Base-by-base conservation (phyloP, 1,139 yeast genomes). In the Scheffersomyces quercinus region DNA sequence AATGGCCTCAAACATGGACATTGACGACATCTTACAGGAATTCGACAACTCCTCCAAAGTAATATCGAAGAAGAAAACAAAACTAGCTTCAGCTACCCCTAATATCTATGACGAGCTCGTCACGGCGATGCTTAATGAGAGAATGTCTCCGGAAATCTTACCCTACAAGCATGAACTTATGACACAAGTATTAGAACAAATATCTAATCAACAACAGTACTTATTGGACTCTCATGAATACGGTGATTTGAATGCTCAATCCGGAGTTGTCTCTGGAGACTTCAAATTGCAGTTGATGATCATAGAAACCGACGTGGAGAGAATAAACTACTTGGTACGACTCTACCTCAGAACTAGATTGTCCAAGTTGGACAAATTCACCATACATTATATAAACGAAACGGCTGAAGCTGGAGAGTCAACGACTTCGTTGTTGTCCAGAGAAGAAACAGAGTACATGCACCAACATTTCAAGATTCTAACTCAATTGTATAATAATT, bases 241-340 rank as follows among this genome's bases (percentile, higher is more conserved):
- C 47, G 79, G 78, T 3, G 78, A 73, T 47, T 54, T 65, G 38
- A 72, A 73, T 45, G 66, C 67, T 2, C 68, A 64, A 13, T 53
- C 69, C 2, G 77, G 77, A 1, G 59, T 73, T 2, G 60, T 73
- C 8, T 59, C 67, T n/a, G 70, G 74, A 36, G 93, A 87, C 54
- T 85, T 85, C 61, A 91, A 91, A 60, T 68, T 93, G 44, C 85
- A 86, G 47, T 70, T 91, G 36, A 81, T 93, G 73, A 79, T 95
- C 14, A 83, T 91, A 49, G 99, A 93, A 60, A 86, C 96, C 3
- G 99, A 93, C 56, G 75, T 93, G 26, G 99, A 93, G 57, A 70
- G 99, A 45, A 79, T 89, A 39, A 89, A 86, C 55, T 93, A 85
- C 59, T 67, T 93, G 36, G 73, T 91, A 14, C 71, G 98, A 43